These are phyloP conservation scores for Xylaria sp. DNA, from an alignment of 2,329 filamentous ascomycete species.

Conservation along the genomic window DNA sequence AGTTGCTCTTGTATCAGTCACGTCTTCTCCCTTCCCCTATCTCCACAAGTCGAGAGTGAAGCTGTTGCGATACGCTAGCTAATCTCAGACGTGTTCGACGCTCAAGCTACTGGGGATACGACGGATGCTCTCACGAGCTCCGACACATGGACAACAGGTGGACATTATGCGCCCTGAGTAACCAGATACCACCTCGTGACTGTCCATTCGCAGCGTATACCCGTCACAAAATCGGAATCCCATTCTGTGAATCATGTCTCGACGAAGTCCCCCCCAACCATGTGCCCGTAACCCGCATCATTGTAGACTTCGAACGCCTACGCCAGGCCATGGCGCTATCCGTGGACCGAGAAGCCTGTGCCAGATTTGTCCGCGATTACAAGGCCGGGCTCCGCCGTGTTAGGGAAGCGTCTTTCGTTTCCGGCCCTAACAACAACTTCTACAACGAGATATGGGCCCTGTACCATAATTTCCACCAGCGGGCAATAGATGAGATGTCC, in stretches of 20 bases:
- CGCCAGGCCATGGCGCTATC: slow-evolving; percentile 5
- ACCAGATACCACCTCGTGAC: neutral
- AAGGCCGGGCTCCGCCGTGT: slow-evolving; percentile 1
- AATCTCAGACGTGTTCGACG: neutral
- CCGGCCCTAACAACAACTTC: slow-evolving; percentile 25
- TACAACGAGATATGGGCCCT: slow-evolving; percentile 24
- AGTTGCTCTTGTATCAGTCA: neutral
- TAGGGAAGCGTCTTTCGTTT: neutral
- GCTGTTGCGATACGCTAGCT: slow-evolving; percentile 10
- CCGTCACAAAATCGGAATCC: slow-evolving; percentile 4
- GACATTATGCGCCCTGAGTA: neutral
- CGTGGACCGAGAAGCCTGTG: neutral
- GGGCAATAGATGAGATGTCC: neutral
- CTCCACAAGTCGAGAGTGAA: neutral
- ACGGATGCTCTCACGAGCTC: slow-evolving; percentile 10
- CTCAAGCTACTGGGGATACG: slow-evolving; percentile 27
- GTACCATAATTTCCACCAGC: slow-evolving; percentile 1
- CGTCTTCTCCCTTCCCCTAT: neutral
- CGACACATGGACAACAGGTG: slow-evolving; percentile 20
- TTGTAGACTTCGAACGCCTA: slow-evolving; percentile 10
- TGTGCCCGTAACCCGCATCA: slow-evolving; percentile 7
- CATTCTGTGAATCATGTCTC: slow-evolving; percentile 24
- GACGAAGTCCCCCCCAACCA: slow-evolving; percentile 24
- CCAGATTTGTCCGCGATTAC: slow-evolving; percentile 12
- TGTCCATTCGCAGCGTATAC: slow-evolving; percentile 15